Evolutionary conservation across 169 alveolate species (phyloP), one percentile per base, ranked within the genome.

Genomic region (Amoebophrya sp.): DNA sequence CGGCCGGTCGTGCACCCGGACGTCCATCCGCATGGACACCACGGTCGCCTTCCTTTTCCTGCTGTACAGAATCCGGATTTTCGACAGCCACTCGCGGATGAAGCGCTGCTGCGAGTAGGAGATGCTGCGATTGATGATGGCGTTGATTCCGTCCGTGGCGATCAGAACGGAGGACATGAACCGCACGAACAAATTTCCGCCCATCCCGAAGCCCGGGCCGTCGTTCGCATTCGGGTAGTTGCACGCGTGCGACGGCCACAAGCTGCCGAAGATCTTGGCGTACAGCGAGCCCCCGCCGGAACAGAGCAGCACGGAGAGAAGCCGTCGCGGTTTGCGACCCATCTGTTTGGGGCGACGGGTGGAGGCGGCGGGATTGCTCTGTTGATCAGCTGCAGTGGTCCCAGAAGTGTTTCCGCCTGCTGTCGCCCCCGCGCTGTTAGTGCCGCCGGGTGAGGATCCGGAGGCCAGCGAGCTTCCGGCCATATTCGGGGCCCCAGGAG

Each of bases 241-340:
- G 83, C 83, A 66, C 0, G 83, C 83, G 32, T 66, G 32, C 83
- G 83, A 25, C 83, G 83, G 83, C 83, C 83, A 66, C 83, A 66
- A 25, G 32, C 32, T 7, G 0, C 83, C 83, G 83, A 66, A 66
- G 32, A 66, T 66, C 35, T 25, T 7, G 10, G 83, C 83, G 32
- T 66, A 66, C 1, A 66, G 29, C 35, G 83, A 66, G 29, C 83
- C 83, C 32, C 83, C 83, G 35, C 83, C 83, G 39, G 83, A n/a
- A 25, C 83, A 66, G 39, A 66, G 32, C 2, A 66, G 29, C 1
- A 66, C 18, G 32, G 83, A 47, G 66, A 47, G 66, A 18, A 47
- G 7, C 18, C 66, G 66, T 47, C 66, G 66, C 29, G 7, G 29
- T 47, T 47, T 47, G n/a, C n/a, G n/a, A n/a, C n/a, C n/a, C n/a